Evolutionary conservation across 208 protist genomes (phyloP).

Genomic region (Leptomonas seymouri): DNA sequence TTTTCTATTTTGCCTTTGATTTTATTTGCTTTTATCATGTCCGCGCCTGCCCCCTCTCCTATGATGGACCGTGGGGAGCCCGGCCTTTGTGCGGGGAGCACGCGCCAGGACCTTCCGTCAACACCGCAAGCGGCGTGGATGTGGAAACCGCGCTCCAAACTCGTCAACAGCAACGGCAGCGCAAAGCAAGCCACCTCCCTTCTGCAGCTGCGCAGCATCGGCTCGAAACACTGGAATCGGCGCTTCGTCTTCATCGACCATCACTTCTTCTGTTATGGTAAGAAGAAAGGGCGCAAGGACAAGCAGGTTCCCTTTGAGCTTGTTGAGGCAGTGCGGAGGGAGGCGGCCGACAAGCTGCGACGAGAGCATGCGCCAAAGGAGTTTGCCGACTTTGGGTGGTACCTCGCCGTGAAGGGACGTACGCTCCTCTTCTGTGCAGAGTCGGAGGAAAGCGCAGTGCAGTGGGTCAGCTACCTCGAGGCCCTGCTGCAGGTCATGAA

Average conservation of each 20-base stretch:
- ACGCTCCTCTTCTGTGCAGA: conserved; percentile 60
- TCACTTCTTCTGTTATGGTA: conserved; percentile 55
- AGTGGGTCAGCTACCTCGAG: conserved; percentile 58
- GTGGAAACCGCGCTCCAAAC: conserved; percentile 75
- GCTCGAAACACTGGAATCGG: conserved; percentile 55
- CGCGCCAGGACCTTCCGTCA: not conserved
- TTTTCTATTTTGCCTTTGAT: conserved; percentile 5
- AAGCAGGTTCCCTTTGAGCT: conserved; percentile 60
- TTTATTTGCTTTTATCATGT: conserved; percentile 3
- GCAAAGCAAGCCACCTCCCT: conserved; percentile 27
- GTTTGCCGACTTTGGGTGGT: conserved; percentile 55
- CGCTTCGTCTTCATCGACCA: conserved; percentile 60
- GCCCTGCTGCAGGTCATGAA: conserved; percentile 38
- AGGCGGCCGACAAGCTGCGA: conserved; percentile 32
- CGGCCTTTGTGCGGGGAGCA: not conserved
- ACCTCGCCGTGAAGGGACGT: conserved; percentile 40
- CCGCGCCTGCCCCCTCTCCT: not conserved
- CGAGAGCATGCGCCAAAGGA: conserved; percentile 41
- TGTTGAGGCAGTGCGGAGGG: conserved; percentile 36
- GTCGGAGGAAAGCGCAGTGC: conserved; percentile 25
- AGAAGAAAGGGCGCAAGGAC: conserved; percentile 27
- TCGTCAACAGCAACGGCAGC: conserved; percentile 31
- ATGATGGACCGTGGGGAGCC: not conserved
- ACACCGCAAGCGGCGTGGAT: conserved; percentile 55
- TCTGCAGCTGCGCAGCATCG: conserved; percentile 47